Evolutionary conservation across 257 asterid species (phyloP), one percentile per base, ranked within the genome.

Genomic region (Haberlea rhodopensis): DNA sequence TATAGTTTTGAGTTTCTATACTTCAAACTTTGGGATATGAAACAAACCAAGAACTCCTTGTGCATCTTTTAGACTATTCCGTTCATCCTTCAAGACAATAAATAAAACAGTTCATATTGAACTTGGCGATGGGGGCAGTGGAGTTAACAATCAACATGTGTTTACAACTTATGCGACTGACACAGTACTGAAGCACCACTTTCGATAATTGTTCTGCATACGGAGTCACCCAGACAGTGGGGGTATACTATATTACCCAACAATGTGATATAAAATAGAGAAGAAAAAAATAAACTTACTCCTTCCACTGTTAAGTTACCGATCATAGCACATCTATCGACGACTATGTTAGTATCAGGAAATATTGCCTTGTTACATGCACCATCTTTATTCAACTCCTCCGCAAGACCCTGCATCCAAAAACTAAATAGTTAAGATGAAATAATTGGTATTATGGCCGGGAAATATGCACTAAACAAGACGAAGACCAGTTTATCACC

Each of bases 331-430:
- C 97, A 90, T 26, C 83, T 82, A 29, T 83, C 68, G 59, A 65
- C 61, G 15, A 90, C 76, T 5, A 76, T 48, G 57, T 70, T 74
- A 20, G 88, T 71, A 83, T 88, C 97, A 1, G 95, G 94, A 69
- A 86, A 90, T 60, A 88, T 90, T 26, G 95, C 96, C 73, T 62
- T 26, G 25, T 88, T 96, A 53, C 97, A 88, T 7, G 97, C 97
- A 46, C 96, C 94, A 1, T 90, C 96, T 74, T 68, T 80, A 63
- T 94, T 82, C 80, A 90, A 62, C 79, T 91, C 96, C 34, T 66
- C 67, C 0, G 94, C 88, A 20, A 91, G 91, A 15, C 96, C 97
- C 97, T 90, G 68, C 9, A 62, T 11, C 23, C 40, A 46, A 16
- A 53, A 15, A n/a, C 13, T 32, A 32, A 29, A 43, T 2, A 20